Percentiles rank a stretch among this genome's conserved stretches.
These are phyloP conservation scores for Willaertia magna DNA, from an alignment of 208 protist species.

Conservation along the genomic window DNA sequence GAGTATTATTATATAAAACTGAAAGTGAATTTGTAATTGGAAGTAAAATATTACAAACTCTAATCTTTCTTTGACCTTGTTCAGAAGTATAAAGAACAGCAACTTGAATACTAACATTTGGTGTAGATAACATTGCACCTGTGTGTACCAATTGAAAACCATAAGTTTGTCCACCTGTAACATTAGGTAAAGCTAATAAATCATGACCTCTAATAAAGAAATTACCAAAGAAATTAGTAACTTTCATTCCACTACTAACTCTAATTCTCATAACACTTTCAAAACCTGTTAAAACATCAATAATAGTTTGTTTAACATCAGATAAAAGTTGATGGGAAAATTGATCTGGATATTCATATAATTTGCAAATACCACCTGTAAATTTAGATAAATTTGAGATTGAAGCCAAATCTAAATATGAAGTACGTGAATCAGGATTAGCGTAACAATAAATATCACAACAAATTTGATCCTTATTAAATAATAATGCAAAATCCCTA, in stretches of 20 bases:
- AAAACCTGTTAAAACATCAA: conserved; percentile 56
- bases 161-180: conserved; percentile 69
- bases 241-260: conserved; percentile 53
- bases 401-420: conserved; percentile 44
- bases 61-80: neutral
- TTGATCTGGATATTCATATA: conserved; percentile 7
- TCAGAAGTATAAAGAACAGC: conserved; percentile 9
- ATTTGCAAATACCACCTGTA: conserved; percentile 2
- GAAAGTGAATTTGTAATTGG: neutral
- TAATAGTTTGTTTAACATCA: neutral
- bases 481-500: conserved; percentile 50
- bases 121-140: neutral
- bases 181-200: conserved; percentile 80
- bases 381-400: conserved; percentile 19
- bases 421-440: neutral
- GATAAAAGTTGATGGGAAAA: neutral
- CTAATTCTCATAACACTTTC: conserved; percentile 91
- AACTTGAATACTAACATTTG: neutral
- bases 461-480: conserved; percentile 40
- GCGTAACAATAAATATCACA: conserved; percentile 46
- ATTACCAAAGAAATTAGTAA: conserved; percentile 80
- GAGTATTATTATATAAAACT: neutral
- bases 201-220: conserved; percentile 83
- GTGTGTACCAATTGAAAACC: conserved; percentile 1
- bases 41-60: neutral